phyloP scores from a whole-genome alignment of 495 filamentous ascomycete species.

The Lophium mytilinum region DNA sequence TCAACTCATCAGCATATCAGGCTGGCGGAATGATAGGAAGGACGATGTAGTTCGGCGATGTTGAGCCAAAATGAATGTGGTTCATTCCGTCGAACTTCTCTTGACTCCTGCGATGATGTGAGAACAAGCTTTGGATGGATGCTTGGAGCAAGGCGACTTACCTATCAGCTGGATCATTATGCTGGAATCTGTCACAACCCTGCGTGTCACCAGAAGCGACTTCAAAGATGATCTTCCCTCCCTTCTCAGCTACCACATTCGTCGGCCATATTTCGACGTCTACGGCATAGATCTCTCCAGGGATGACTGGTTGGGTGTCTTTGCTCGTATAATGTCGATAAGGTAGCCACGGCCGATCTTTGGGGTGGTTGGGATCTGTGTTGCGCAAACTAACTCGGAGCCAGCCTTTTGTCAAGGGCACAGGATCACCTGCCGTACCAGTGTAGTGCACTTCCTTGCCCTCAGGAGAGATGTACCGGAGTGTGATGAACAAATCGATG shows the following conservation, averaged over 20 bases:
- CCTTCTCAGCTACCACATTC: constrained; percentile 52
- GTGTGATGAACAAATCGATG: constrained; percentile 58
- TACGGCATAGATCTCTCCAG: constrained; percentile 50
- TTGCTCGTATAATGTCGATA: constrained; percentile 52
- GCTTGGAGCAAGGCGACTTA: not conserved
- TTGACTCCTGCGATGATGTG: not conserved
- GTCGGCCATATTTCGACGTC: constrained; percentile 66
- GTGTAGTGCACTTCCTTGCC: constrained; percentile 60
- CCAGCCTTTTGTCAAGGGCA: constrained; percentile 49
- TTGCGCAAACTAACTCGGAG: constrained; percentile 49
- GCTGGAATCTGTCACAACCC: constrained; percentile 50
- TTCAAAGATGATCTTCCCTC: constrained; percentile 50
- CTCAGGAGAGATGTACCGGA: constrained; percentile 47
- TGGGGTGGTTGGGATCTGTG: constrained; percentile 41
- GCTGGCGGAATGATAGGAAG: constrained; percentile 46
- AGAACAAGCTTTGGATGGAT: too few relatives aligned
- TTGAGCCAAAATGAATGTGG: constrained; percentile 48
- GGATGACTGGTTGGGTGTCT: constrained; percentile 47
- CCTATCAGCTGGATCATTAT: constrained; percentile 43
- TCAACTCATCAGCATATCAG: too few relatives aligned
- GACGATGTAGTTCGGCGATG: constrained; percentile 45
- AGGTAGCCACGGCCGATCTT: constrained; percentile 46
- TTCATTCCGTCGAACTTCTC: constrained; percentile 45
- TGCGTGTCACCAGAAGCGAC: constrained; percentile 53
- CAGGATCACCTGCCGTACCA: constrained; percentile 45